Percentiles rank a stretch among this genome's conserved stretches.
Evolutionary conservation across 768 basidiomycete species (phyloP).

Genomic region (Jaapia argillacea): DNA sequence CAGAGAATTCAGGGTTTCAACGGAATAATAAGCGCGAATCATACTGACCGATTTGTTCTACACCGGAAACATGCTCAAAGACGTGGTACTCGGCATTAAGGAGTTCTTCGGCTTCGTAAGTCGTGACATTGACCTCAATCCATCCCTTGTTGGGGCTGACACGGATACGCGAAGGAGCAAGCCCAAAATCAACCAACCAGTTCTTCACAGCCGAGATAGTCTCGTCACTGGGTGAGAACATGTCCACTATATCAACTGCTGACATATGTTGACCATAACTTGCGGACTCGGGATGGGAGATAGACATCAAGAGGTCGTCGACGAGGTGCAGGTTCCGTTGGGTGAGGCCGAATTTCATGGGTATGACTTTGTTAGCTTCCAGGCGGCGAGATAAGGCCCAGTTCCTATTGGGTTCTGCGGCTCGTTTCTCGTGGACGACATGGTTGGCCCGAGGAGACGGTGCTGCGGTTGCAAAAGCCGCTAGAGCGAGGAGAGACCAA

Average conservation of each 20-base stretch:
- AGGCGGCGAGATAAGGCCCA: conserved; percentile 30
- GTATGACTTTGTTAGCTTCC: conserved; percentile 25
- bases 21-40: background rate
- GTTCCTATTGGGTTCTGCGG: conserved; percentile 17
- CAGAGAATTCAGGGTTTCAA: background rate
- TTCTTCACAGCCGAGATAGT: conserved; percentile 29
- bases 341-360: conserved; percentile 37
- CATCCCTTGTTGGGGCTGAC: conserved; percentile 31
- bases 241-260: conserved; percentile 29
- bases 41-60: conserved; percentile 25
- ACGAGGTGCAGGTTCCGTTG: conserved; percentile 36
- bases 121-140: conserved; percentile 29
- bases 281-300: conserved; percentile 40
- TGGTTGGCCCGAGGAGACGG: conserved; percentile 11
- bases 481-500: background rate
- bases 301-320: conserved; percentile 33
- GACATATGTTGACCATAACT: conserved; percentile 42
- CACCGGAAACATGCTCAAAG: conserved; percentile 26
- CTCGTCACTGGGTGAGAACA: conserved; percentile 34
- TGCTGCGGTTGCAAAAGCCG: conserved; percentile 6
- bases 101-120: conserved; percentile 32
- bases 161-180: conserved; percentile 25
- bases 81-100: conserved; percentile 31
- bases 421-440: conserved; percentile 28
- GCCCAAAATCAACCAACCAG: conserved; percentile 35